Evolutionary conservation across 202 grass and related monocot genomes (phyloP).

Genomic region (Dendrocalamus latiflorus): DNA sequence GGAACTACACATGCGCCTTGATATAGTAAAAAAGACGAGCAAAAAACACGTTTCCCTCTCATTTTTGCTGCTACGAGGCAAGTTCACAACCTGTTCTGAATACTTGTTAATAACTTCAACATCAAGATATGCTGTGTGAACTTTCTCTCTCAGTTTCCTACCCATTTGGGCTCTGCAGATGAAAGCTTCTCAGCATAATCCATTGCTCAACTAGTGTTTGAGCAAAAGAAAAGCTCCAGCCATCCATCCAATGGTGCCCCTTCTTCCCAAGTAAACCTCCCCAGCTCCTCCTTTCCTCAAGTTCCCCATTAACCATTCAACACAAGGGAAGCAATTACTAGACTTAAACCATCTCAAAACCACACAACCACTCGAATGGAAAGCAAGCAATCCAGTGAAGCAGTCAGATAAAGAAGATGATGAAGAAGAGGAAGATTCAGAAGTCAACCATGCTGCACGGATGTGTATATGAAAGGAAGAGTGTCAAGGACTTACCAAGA

Average conservation of each 20-base stretch:
- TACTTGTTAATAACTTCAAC: background rate
- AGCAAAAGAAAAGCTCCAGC: background rate
- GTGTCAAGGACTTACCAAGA: slow-evolving; percentile 22
- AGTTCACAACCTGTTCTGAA: background rate
- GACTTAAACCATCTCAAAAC: background rate
- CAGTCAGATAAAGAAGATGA: background rate
- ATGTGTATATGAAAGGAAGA: background rate
- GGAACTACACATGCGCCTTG: background rate
- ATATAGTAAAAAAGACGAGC: background rate
- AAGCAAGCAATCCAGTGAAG: slow-evolving; percentile 3
- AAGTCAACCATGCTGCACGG: slow-evolving; percentile 9
- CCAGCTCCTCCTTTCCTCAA: background rate
- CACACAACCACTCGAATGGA: background rate
- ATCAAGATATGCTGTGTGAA: background rate
- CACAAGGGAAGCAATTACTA: background rate
- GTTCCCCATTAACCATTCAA: background rate
- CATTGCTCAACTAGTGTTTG: background rate
- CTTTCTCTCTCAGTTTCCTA: background rate
- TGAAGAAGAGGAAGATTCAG: background rate
- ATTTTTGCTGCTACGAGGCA: background rate
- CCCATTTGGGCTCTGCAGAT: background rate
- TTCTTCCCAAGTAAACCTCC: background rate
- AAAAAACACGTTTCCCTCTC: background rate
- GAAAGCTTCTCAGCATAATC: background rate
- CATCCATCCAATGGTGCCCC: background rate